These are phyloP conservation scores for Cryphonectria japonica DNA, from an alignment of 2,329 filamentous ascomycete species.

Conservation along the genomic window DNA sequence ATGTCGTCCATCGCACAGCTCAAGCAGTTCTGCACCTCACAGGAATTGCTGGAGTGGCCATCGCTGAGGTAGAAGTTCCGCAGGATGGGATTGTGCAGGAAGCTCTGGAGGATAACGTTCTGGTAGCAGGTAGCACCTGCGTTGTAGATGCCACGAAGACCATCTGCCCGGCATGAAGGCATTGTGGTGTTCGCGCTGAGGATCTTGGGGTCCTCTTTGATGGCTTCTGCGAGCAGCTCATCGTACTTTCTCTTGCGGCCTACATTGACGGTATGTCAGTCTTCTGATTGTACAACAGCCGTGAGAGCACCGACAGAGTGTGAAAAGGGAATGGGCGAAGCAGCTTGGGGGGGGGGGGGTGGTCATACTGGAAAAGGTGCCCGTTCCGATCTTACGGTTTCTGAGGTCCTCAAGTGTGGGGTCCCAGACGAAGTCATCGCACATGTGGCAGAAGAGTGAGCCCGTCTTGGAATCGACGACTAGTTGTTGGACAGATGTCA, in stretches of 20 bases:
- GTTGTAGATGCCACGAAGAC: constrained; percentile 91
- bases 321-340: background rate
- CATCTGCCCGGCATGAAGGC: constrained; percentile 82
- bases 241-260: constrained; percentile 77
- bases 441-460: constrained; percentile 78
- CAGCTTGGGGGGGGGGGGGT: background rate
- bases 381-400: constrained; percentile 69
- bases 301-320: background rate
- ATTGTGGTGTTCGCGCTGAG: constrained; percentile 78
- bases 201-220: constrained; percentile 75
- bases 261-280: constrained; percentile 35
- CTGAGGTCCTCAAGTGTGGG: constrained; percentile 77
- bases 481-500: constrained; percentile 43
- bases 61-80: constrained; percentile 91
- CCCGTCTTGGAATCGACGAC: constrained; percentile 79
- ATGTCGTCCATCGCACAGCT: constrained; percentile 75
- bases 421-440: constrained; percentile 82
- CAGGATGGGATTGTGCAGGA: constrained; percentile 91
- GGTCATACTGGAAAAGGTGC: constrained; percentile 64
- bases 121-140: constrained; percentile 99
- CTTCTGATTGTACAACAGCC: background rate
- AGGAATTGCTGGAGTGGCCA: constrained; percentile 80
- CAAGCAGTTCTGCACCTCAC: constrained; percentile 64
- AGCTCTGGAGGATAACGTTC: constrained; percentile 90
- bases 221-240: constrained; percentile 66